Conservation (phyloP, 768 basidiomycete genomes). For the Mycena capillaripes region DNA sequence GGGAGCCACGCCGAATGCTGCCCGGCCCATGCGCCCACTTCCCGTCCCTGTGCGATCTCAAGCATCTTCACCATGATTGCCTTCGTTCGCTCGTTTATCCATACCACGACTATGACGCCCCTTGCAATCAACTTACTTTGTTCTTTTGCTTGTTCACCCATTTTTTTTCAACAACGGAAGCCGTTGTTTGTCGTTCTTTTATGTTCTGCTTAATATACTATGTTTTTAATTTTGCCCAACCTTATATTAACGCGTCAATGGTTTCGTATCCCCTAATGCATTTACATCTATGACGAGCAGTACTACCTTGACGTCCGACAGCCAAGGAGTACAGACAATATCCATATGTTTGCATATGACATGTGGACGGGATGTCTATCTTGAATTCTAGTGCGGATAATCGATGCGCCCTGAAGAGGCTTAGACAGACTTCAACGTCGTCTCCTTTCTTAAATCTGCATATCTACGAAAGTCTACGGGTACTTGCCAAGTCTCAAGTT, state of each 20-base stretch:
- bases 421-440: no score
- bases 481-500: no score
- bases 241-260: neutral
- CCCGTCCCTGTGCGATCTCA: conserved; percentile 14
- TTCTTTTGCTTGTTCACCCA: neutral
- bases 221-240: neutral
- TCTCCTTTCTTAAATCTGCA: no score
- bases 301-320: no score
- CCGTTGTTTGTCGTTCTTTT: neutral
- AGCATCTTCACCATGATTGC: neutral
- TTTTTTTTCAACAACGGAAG: neutral
- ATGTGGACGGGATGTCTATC: no score
- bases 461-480: no score
- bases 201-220: neutral
- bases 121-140: neutral
- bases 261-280: no score
- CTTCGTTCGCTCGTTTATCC: neutral
- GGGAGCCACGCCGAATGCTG: neutral
- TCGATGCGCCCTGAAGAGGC: no score
- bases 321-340: no score
- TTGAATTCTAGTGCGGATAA: no score
- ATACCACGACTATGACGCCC: neutral
- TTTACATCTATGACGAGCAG: no score
- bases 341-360: no score
- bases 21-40: conserved; percentile 17